A percentile compares a stretch with the other conserved stretches of the same genome.
Evolutionary conservation across 2,329 filamentous ascomycete species (phyloP).

Genomic region (Cladophialophora chaetospira): DNA sequence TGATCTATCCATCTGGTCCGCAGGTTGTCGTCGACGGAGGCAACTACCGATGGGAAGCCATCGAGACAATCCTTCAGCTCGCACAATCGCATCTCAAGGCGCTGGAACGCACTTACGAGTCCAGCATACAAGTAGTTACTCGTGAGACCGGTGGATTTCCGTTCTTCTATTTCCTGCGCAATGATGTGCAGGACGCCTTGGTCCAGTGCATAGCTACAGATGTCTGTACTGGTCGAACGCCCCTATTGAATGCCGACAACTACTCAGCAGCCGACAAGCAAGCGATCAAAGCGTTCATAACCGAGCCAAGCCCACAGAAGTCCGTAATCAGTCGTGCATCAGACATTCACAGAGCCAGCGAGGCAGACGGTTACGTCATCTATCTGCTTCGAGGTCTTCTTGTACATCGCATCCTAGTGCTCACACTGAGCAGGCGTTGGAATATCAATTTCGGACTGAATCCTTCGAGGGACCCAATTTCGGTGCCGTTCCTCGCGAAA

Average conservation of each 20-base stretch:
- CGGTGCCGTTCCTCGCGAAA: slow-evolving; percentile 63
- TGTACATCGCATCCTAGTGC: slow-evolving; percentile 56
- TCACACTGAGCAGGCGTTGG: slow-evolving; percentile 62
- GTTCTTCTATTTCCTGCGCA: slow-evolving; percentile 57
- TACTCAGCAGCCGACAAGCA: slow-evolving; percentile 9
- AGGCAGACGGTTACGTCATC: slow-evolving; percentile 8
- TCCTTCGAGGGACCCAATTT: slow-evolving; percentile 54
- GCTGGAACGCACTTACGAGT: slow-evolving; percentile 45
- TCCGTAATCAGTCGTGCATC: not conserved
- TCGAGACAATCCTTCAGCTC: slow-evolving; percentile 51
- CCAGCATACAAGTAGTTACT: slow-evolving; percentile 54
- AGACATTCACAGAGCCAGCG: slow-evolving; percentile 11
- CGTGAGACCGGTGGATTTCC: slow-evolving; percentile 52
- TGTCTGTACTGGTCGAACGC: slow-evolving; percentile 40
- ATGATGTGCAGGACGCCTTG: slow-evolving; percentile 51
- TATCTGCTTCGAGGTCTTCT: slow-evolving; percentile 51
- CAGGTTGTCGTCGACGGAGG: slow-evolving; percentile 56
- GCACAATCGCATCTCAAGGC: slow-evolving; percentile 4
- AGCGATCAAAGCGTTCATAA: slow-evolving; percentile 11
- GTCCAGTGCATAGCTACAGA: slow-evolving; percentile 45
- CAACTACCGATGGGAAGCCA: slow-evolving; percentile 58
- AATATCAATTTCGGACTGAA: slow-evolving; percentile 66
- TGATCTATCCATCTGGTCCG: slow-evolving; percentile 63
- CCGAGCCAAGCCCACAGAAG: slow-evolving; percentile 2
- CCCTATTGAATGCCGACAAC: slow-evolving; percentile 23